These are phyloP conservation scores for Cercis canadensis DNA, from an alignment of 306 rosid species.

Conservation along the genomic window DNA sequence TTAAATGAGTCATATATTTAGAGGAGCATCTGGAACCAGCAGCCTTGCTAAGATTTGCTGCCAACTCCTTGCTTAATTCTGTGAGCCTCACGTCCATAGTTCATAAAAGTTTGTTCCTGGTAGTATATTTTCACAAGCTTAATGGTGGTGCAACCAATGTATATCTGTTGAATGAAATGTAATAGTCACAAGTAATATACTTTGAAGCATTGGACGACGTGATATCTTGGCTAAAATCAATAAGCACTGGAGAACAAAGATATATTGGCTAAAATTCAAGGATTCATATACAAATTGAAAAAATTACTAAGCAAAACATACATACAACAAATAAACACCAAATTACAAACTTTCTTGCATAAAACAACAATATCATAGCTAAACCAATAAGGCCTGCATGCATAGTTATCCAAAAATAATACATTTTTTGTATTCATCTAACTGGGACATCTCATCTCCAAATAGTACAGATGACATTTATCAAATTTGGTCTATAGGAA, in stretches of 20 bases:
- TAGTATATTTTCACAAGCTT: constrained; percentile 49
- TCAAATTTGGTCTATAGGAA: constrained; percentile 69
- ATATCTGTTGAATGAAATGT: constrained; percentile 40
- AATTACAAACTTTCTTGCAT: constrained; percentile 8
- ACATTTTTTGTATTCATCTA: constrained; percentile 82
- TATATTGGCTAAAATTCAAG: neutral
- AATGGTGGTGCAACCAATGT: constrained; percentile 38
- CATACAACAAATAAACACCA: neutral
- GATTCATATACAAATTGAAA: neutral
- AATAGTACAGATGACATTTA: constrained; percentile 43
- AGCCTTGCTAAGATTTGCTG: too few species aligned
- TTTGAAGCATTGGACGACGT: constrained; percentile 76
- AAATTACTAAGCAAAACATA: neutral
- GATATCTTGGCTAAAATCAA: constrained; percentile 61
- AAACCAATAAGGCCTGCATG: neutral
- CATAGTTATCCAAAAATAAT: constrained; percentile 56
- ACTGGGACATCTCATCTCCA: constrained; percentile 83
- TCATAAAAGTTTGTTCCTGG: too few species aligned
- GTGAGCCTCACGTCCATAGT: too few species aligned
- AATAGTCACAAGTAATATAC: constrained; percentile 64
- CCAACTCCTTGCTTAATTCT: too few species aligned
- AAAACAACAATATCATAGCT: constrained; percentile 11
- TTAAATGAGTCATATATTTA: too few species aligned
- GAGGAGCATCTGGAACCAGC: too few species aligned
- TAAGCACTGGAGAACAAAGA: constrained; percentile 19